Evolutionary conservation across 441 rosid species (phyloP).

Genomic region (Populus tomentosa): DNA sequence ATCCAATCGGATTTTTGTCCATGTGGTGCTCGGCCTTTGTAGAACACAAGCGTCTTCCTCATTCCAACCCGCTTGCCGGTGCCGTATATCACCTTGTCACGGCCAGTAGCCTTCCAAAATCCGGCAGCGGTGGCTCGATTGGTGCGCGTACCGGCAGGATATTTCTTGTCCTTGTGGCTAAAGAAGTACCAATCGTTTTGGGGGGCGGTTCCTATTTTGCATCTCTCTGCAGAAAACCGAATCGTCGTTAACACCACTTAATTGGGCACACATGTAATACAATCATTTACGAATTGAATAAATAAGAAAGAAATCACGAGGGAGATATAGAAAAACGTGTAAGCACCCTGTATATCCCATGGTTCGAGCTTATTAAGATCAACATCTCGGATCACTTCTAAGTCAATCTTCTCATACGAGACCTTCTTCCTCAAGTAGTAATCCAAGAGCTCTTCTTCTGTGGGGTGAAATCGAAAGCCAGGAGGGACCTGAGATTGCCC

Average conservation of each 20-base stretch:
- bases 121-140: slow-evolving; percentile 85
- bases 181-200: slow-evolving; percentile 97
- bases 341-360: slow-evolving; percentile 87
- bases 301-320: background rate
- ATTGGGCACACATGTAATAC: background rate
- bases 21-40: slow-evolving; percentile 87
- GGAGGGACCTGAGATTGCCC: slow-evolving; percentile 94
- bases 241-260: background rate
- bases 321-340: background rate
- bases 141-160: slow-evolving; percentile 88
- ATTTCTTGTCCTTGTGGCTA: slow-evolving; percentile 91
- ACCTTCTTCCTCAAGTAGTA: slow-evolving; percentile 86
- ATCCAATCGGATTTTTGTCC: slow-evolving; percentile 96
- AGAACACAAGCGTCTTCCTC: slow-evolving; percentile 88
- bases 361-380: slow-evolving; percentile 98
- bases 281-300: too few species aligned
- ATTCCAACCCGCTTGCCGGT: slow-evolving; percentile 61
- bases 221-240: slow-evolving; percentile 42
- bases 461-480: slow-evolving; percentile 69
- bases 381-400: slow-evolving; percentile 84
- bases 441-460: slow-evolving; percentile 81
- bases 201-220: slow-evolving; percentile 84
- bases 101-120: slow-evolving; percentile 95
- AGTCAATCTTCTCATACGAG: slow-evolving; percentile 65
- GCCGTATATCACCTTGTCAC: slow-evolving; percentile 78